Evolutionary conservation across 768 basidiomycete genomes (phyloP), one percentile per base, ranked within the genome.

Genomic region (Kwoniella pini): DNA sequence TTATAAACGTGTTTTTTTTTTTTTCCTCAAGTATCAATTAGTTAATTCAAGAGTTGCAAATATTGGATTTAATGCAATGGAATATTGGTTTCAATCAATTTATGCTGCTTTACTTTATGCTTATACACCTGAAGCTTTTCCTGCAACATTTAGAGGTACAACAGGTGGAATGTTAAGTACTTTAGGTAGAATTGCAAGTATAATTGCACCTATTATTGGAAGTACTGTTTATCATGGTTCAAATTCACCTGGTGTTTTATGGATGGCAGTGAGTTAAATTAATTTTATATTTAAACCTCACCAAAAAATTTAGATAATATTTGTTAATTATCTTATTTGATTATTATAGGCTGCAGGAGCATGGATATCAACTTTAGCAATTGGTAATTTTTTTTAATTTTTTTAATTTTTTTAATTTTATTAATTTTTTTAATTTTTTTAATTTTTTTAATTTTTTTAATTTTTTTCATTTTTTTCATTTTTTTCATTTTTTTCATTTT

Each of bases 71-170:
- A 72, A 72, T 58, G 70, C 70, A 22, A 69, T 72, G 68, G 70
- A 69, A 62, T 72, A 72, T 45, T 72, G 70, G 70, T 72, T 69
- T 57, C 70, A 72, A 50, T 65, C 62, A n/a, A 42, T 70, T 17
- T 70, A 67, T 48, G 62, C 50, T 15, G 65, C 69, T 1, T 33
- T 71, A 26, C 77, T 84, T 13, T 85, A 82, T 54, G 84, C 84
- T 1, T 85, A 84, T 65, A 85, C 85, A 7, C 85, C 85, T 0
- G 84, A 85, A 68, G 82, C 84, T 19, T 85, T 86, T 77, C 83
- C 85, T 0, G 83, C 83, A 0, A 82, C 83, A 2, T 83, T 84
- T 63, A 81, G 85, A 60, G 85, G 85, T 2, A 84, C 84, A 0
- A 84, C 83, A 10, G 82, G 84, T 56, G 84, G 84, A 2, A 81